A percentile compares a stretch with the other conserved stretches of the same genome.
These are phyloP conservation scores for Tricholoma sp. DNA, from an alignment of 768 basidiomycete species.

Conservation along the genomic window DNA sequence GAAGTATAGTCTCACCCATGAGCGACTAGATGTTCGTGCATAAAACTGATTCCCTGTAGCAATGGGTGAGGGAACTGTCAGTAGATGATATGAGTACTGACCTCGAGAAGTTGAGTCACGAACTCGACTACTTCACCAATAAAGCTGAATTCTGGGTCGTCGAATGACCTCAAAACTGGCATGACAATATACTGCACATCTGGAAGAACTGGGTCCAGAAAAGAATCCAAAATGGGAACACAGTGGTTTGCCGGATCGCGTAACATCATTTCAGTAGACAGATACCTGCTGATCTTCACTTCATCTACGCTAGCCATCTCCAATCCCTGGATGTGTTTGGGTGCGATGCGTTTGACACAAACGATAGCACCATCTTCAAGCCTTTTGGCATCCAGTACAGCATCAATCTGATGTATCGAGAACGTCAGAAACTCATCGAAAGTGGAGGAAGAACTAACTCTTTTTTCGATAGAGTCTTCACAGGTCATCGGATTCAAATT, in stretches of 20 bases:
- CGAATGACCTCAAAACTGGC: conserved; percentile 32
- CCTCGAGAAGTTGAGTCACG: conserved; percentile 22
- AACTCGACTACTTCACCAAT: conserved; percentile 26
- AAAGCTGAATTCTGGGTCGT: conserved; percentile 26
- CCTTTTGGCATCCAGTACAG: conserved; percentile 8
- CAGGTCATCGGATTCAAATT: conserved; percentile 4
- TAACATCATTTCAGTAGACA: neutral
- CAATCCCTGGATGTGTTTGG: neutral
- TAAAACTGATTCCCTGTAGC: conserved; percentile 22
- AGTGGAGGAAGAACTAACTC: neutral
- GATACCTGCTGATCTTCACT: conserved; percentile 5
- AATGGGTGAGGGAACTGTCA: neutral
- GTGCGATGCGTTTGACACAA: conserved; percentile 8
- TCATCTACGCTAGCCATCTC: neutral
- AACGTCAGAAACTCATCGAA: no score
- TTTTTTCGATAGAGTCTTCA: conserved; percentile 2
- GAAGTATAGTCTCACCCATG: conserved; percentile 19
- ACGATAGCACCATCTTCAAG: conserved; percentile 2
- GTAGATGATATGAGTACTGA: neutral
- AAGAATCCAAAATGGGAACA: conserved; percentile 15
- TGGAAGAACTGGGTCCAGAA: conserved; percentile 12
- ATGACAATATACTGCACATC: conserved; percentile 22
- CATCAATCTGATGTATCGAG: neutral
- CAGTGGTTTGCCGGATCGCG: conserved; percentile 8
- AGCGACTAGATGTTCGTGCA: conserved; percentile 26